Conservation (phyloP, 768 basidiomycete genomes). For the Boletus sp. region DNA sequence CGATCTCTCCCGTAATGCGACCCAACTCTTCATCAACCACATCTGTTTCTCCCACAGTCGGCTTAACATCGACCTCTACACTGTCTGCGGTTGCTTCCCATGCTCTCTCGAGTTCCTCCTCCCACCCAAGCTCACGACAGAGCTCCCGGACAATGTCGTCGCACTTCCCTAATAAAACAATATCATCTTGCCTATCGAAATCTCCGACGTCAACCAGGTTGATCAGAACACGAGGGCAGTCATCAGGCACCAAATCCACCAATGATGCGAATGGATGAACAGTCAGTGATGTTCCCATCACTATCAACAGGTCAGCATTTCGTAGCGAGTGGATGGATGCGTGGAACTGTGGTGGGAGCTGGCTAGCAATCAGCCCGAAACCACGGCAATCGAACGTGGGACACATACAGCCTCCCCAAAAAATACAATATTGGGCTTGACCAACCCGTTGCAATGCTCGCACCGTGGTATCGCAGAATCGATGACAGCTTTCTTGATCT, state of each 20-base stretch:
- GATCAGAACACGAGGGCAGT: constrained; percentile 82
- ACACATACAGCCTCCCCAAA: constrained; percentile 74
- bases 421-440: constrained; percentile 95
- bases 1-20: constrained; percentile 23
- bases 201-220: constrained; percentile 82
- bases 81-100: constrained; percentile 53
- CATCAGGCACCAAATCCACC: constrained; percentile 48
- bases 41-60: constrained; percentile 3
- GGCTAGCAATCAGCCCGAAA: constrained; percentile 1
- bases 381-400: neutral
- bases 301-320: constrained; percentile 81
- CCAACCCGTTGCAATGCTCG: constrained; percentile 61
- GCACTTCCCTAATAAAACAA: constrained; percentile 67
- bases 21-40: constrained; percentile 26
- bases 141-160: constrained; percentile 65
- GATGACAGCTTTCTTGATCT: constrained; percentile 65
- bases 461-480: constrained; percentile 64
- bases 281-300: constrained; percentile 87
- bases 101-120: constrained; percentile 50
- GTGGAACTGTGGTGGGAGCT: constrained; percentile 78
- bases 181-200: constrained; percentile 56
- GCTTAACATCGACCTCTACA: constrained; percentile 17
- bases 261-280: constrained; percentile 88
- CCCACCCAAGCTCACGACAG: constrained; percentile 73
- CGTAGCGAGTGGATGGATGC: constrained; percentile 48